These are phyloP conservation scores for Verticillium longisporum DNA, from an alignment of 2,329 filamentous ascomycete genomes.

Conservation along the genomic window DNA sequence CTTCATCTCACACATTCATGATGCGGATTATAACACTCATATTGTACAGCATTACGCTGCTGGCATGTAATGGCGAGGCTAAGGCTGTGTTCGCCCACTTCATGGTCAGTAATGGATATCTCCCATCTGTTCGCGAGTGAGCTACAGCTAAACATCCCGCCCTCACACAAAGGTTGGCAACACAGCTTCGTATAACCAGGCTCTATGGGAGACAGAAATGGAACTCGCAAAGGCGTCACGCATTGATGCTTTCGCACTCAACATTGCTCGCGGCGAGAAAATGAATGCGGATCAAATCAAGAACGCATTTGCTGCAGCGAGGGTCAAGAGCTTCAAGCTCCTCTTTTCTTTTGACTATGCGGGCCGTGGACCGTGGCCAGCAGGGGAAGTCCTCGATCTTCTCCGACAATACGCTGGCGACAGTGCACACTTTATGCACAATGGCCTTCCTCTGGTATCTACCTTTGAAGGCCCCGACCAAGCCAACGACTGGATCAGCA, in stretches of 20 bases:
- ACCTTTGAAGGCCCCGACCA: constrained; percentile 36
- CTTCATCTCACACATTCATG: too few species aligned
- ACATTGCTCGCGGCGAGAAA: constrained; percentile 9
- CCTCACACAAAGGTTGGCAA: constrained; percentile 9
- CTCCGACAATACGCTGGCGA: constrained; percentile 2
- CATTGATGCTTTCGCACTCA: constrained; percentile 20
- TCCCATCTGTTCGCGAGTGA: not conserved
- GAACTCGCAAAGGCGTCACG: constrained; percentile 32
- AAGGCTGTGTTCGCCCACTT: not conserved
- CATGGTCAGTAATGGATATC: not conserved
- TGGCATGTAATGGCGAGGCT: not conserved
- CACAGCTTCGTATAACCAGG: constrained; percentile 18
- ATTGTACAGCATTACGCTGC: too few species aligned
- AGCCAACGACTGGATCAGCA: constrained; percentile 32
- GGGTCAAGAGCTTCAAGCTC: constrained; percentile 7
- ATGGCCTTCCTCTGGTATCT: constrained; percentile 25
- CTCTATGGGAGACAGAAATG: constrained; percentile 41
- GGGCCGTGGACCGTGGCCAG: constrained; percentile 6
- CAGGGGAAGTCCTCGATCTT: constrained; percentile 5
- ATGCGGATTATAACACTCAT: too few species aligned
- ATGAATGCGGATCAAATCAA: constrained; percentile 8
- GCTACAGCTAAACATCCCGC: not conserved
- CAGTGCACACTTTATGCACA: constrained; percentile 13
- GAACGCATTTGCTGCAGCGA: constrained; percentile 7
- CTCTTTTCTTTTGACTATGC: constrained; percentile 10